Base-by-base conservation (phyloP, 768 basidiomycete genomes). In the Myochromella boudieri region DNA sequence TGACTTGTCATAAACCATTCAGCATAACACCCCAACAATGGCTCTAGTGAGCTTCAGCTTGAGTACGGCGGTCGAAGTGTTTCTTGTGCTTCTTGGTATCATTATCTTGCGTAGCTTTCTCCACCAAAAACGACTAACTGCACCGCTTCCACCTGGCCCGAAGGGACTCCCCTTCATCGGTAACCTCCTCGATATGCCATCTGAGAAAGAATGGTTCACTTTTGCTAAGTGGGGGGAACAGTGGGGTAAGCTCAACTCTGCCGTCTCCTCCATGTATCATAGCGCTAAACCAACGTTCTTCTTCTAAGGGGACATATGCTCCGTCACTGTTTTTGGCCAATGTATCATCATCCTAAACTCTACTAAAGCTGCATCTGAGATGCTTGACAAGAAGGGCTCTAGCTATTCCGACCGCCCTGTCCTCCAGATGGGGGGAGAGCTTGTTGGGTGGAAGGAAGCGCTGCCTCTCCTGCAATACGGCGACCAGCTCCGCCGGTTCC, bases 331-430 rank as follows among this genome's bases (percentile, higher is more conserved):
- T 10, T 52, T 81, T 6, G 76, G 77, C 4, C 67, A 71, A 29
- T 64, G 67, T 2, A 70, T 79, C 54, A 68, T 81, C 25, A 71
- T 81, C 45, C 55, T 80, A 24, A 81, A 78, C 55, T 72, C 75
- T 2, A 59, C 66, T 1, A 54, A 65, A 3, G 57, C 69, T 27
- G 66, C 76, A 67, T 69, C 73, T 3, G 69, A 77, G 49, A 25
- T 32, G 25, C 60, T 81, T 6, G 79, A 80, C 53, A 72, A 68
- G 53, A 69, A 71, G 48, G 70, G 75, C 3, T 52, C 70, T 1
- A 68, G 73, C 2, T 78, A 78, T 51, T 79, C 77, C 26, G 69
- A 75, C 41, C 64, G 79, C 2, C 78, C 77, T 0, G 60, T 64
- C 3, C 62, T 79, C 3, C 67, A 71, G 14, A 78, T 81, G 75